Conservation (phyloP, 371 early-diverging fungal genomes). For the Nosema muscidifuracis region DNA sequence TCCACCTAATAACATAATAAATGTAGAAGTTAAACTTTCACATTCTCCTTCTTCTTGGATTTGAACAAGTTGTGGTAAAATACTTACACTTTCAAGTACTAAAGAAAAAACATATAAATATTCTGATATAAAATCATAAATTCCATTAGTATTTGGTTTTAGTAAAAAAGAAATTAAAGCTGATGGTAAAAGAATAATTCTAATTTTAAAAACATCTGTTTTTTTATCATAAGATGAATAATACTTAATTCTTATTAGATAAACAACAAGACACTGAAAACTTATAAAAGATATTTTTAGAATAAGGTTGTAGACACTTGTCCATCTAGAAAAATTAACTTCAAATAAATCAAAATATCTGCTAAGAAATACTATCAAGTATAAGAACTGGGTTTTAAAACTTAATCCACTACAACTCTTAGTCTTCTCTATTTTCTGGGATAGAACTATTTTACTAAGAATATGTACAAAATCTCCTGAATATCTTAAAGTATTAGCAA, state of each 20-base stretch:
- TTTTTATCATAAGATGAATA: slow-evolving; percentile 79
- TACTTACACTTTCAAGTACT: slow-evolving; percentile 87
- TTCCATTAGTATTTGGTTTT: slow-evolving; percentile 60
- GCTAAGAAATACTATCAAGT: slow-evolving; percentile 78
- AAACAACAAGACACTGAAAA: slow-evolving; percentile 76
- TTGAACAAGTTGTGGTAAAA: slow-evolving; percentile 92
- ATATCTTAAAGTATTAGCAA: slow-evolving; percentile 39
- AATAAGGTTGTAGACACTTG: slow-evolving; percentile 73
- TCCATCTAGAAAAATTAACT: slow-evolving; percentile 45
- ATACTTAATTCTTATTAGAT: slow-evolving; percentile 74
- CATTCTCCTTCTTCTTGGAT: slow-evolving; percentile 88
- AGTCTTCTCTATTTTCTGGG: slow-evolving; percentile 59
- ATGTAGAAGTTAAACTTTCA: slow-evolving; percentile 92
- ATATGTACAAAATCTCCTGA: slow-evolving; percentile 47
- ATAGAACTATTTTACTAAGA: slow-evolving; percentile 50
- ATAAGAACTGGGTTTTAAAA: slow-evolving; percentile 88
- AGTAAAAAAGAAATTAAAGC: slow-evolving; percentile 64
- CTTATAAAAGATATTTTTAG: slow-evolving; percentile 89
- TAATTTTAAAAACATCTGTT: slow-evolving; percentile 72
- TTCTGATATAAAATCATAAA: slow-evolving; percentile 41
- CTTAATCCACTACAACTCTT: slow-evolving; percentile 72
- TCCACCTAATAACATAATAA: slow-evolving; percentile 86
- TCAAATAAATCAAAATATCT: slow-evolving; percentile 85
- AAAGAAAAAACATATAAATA: slow-evolving; percentile 80
- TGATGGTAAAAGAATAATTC: slow-evolving; percentile 45